These are phyloP conservation scores for Entomortierella parvispora DNA, from an alignment of 192 early-diverging fungal genomes.

Conservation along the genomic window DNA sequence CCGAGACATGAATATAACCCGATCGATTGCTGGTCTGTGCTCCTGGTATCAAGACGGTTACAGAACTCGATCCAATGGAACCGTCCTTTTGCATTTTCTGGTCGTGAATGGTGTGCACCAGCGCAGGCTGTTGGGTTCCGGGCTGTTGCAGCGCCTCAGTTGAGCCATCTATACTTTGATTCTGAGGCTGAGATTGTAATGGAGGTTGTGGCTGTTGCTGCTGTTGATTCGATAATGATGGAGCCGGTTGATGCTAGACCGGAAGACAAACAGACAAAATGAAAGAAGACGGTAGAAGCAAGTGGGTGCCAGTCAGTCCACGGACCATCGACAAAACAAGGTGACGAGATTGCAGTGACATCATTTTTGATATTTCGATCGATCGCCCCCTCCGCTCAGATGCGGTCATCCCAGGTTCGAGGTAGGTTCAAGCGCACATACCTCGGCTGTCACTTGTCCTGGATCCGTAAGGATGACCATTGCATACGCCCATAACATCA, in stretches of 20 bases:
- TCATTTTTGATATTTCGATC: neutral
- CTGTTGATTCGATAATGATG: too few relatives aligned
- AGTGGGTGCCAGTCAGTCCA: too few relatives aligned
- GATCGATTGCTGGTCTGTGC: constrained; percentile 29
- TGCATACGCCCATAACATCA: constrained; percentile 44
- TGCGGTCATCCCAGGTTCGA: constrained; percentile 13
- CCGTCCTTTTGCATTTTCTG: neutral
- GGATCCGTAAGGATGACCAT: constrained; percentile 49
- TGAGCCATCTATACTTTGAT: neutral
- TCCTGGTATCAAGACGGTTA: constrained; percentile 36
- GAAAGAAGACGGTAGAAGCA: neutral
- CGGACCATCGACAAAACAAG: too few relatives aligned
- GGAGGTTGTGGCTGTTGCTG: too few relatives aligned
- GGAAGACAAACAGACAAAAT: neutral
- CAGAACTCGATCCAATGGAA: constrained; percentile 1
- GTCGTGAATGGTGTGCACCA: constrained; percentile 10
- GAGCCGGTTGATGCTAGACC: too few relatives aligned
- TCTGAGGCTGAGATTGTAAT: neutral
- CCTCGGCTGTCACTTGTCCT: constrained; percentile 32
- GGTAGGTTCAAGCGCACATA: neutral
- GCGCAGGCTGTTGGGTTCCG: neutral
- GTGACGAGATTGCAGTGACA: too few relatives aligned
- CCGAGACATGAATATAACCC: constrained; percentile 36
- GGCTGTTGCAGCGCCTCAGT: neutral
- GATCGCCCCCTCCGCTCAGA: neutral